These are phyloP conservation scores for Ceratocystis huliohia DNA, from an alignment of 2,329 filamentous ascomycete genomes.

Conservation along the genomic window DNA sequence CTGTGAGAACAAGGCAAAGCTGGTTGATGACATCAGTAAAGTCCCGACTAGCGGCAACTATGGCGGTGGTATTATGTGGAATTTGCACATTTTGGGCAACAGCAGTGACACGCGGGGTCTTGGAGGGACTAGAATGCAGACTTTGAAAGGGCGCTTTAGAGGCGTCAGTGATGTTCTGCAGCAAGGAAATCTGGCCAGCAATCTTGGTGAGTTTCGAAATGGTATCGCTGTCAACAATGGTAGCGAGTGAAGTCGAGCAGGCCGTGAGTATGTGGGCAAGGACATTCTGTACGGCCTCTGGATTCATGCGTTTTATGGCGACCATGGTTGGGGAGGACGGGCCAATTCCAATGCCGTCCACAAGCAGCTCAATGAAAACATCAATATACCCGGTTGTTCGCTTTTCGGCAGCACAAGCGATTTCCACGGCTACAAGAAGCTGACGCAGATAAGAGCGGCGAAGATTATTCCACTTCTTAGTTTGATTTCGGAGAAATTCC, in stretches of 20 bases:
- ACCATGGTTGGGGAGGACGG: constrained; percentile 43
- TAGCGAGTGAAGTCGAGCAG: constrained; percentile 29
- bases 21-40: constrained; percentile 54
- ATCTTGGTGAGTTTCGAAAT: constrained; percentile 26
- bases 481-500: constrained; percentile 8
- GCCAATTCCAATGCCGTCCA: constrained; percentile 40
- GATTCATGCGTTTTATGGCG: constrained; percentile 47
- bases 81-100: constrained; percentile 72
- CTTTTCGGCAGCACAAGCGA: constrained; percentile 17
- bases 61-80: constrained; percentile 57
- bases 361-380: constrained; percentile 47
- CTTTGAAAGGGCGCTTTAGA: constrained; percentile 30
- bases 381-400: constrained; percentile 11
- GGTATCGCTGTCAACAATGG: constrained; percentile 26
- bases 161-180: constrained; percentile 32
- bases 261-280: constrained; percentile 33
- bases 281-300: constrained; percentile 35
- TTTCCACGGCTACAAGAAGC: constrained; percentile 14
- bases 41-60: constrained; percentile 57
- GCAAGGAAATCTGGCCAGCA: constrained; percentile 25
- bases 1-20: constrained; percentile 1
- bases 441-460: constrained; percentile 4
- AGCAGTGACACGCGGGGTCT: constrained; percentile 61
- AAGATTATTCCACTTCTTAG: constrained; percentile 3
- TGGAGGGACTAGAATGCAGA: constrained; percentile 59